Base-by-base conservation (phyloP, 2,329 filamentous ascomycete species). In the Fusarium cyanostomum region DNA sequence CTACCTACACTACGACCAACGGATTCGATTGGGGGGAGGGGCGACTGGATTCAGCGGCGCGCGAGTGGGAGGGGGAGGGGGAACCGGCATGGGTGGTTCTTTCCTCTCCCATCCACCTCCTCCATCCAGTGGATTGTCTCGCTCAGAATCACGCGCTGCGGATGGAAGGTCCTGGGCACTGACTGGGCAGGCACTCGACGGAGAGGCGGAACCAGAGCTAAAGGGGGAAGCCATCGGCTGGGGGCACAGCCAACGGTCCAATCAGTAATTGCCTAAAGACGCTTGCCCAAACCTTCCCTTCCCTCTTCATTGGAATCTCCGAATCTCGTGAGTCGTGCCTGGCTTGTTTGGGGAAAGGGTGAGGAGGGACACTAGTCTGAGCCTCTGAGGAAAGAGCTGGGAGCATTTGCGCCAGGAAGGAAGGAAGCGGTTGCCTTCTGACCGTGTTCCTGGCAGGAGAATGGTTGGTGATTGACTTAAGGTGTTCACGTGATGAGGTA, bases 21-120 rank as follows among this genome's bases (percentile, higher is more conserved):
- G 44, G 56, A 65, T 43, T 65, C 56, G 31, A 38, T 53, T 65
- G 62, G 66, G 62, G 62, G 52, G 62, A 63, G 52, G 62, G 62
- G 52, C 38, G 48, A 51, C 56, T 64, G 35, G 34, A 44, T 41
- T 52, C 37, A 42, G 42, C 26, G 38, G 35, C 51, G 45, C 30
- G 24, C 42, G 10, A 42, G 27, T 18, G 33, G 24, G 57, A 39
- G 53, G 44, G 55, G 45, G 48, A 59, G 34, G 37, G 54, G 54
- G 44, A 59, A 50, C 28, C n/a, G 39, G 44, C 31, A 15, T 37
- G 31, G 52, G 45, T 39, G 33, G 28, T 38, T 52, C 34, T 39
- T 34, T 45, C 15, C 24, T 28, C 21, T 30, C 9, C 12, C 3
- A 33, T 7, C 11, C 28, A 11, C 15, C n/a, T 15, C 9, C 44